Evolutionary conservation across 2,329 filamentous ascomycete genomes (phyloP), one percentile per base, ranked within the genome.

Genomic region (Raffaelea ambrosiae): DNA sequence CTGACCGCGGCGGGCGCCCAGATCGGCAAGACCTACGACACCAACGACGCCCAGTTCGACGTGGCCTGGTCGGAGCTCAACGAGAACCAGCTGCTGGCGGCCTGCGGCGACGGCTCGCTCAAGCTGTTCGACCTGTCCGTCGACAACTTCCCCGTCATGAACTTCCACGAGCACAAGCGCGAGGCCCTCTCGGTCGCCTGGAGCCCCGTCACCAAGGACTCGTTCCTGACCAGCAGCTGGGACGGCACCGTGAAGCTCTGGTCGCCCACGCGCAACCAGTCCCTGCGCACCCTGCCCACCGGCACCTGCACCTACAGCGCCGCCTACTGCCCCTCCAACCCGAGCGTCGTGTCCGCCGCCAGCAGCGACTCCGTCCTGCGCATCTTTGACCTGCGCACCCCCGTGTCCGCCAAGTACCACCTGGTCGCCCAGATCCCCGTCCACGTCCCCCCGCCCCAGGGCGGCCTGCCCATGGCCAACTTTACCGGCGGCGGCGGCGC

Each of bases 171-270:
- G 63, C 93, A 98, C 65, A 88, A 86, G 55, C 79, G 91, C 48
- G 93, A 98, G 66, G 85, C 94, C 9, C 96, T 97, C 63, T 84
- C 88, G 2, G 89, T 95, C 4, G 79, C 84, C 61, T 98, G 91
- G 91, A 96, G 91, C 58, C 79, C 95, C 19, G 79, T 95, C 5
- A 80, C 86, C 26, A 98, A 98, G 63, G 86, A 93, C 59, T 88
- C 81, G 0, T 97, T 98, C 62, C 77, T 89, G 26, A 94, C 88
- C 1, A 89, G 84, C 55, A 95, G 88, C 5, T 98, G 93, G 93
- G 93, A 98, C 60, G 93, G 93, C 44, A 94, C 88, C 2, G 81
- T 97, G 58, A 96, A 96, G 69, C 82, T 98, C 59, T 98, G 91
- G 91, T 88, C 87, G 14, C 93, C 93, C 1, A 82, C 84, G 43